A percentile compares a stretch with the other conserved stretches of the same genome.
Evolutionary conservation across 495 filamentous ascomycete genomes (phyloP).

Genomic region (Physcia stellaris): DNA sequence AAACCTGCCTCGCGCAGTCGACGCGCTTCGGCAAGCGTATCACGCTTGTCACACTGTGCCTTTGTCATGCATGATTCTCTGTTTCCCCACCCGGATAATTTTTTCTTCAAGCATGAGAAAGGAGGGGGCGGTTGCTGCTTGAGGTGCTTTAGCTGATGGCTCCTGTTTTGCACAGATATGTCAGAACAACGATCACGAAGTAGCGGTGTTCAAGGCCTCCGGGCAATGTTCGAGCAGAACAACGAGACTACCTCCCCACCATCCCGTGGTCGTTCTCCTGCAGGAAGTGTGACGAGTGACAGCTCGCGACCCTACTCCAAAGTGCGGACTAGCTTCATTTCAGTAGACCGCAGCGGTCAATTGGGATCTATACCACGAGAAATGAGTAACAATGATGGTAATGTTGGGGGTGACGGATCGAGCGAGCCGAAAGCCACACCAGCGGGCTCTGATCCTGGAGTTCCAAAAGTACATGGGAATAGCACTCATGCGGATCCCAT

Average conservation of each 20-base stretch:
- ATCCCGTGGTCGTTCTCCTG: slow-evolving; percentile 62
- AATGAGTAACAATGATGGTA: slow-evolving; percentile 4
- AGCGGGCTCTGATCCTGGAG: neutral
- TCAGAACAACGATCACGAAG: too few relatives aligned
- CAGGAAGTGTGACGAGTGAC: slow-evolving; percentile 17
- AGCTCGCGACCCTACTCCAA: slow-evolving; percentile 53
- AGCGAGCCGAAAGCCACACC: neutral
- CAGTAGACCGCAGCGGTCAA: slow-evolving; percentile 51
- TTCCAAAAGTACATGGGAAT: neutral
- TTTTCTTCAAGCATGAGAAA: too few relatives aligned
- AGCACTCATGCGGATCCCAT: neutral
- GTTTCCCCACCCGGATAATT: too few relatives aligned
- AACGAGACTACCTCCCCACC: slow-evolving; percentile 41
- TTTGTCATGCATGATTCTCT: too few relatives aligned
- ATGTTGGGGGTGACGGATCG: neutral
- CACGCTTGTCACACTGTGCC: too few relatives aligned
- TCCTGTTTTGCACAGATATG: too few relatives aligned
- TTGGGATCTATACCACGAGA: slow-evolving; percentile 2
- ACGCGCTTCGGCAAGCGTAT: too few relatives aligned
- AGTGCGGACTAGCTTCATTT: slow-evolving; percentile 72
- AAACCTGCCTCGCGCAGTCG: too few relatives aligned
- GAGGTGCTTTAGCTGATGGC: too few relatives aligned
- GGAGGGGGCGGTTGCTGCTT: too few relatives aligned
- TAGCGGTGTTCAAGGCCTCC: slow-evolving; percentile 63
- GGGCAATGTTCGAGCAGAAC: slow-evolving; percentile 74